Evolutionary conservation across 2,329 filamentous ascomycete genomes (phyloP).

Genomic region (Chaetomiaceae sp.): DNA sequence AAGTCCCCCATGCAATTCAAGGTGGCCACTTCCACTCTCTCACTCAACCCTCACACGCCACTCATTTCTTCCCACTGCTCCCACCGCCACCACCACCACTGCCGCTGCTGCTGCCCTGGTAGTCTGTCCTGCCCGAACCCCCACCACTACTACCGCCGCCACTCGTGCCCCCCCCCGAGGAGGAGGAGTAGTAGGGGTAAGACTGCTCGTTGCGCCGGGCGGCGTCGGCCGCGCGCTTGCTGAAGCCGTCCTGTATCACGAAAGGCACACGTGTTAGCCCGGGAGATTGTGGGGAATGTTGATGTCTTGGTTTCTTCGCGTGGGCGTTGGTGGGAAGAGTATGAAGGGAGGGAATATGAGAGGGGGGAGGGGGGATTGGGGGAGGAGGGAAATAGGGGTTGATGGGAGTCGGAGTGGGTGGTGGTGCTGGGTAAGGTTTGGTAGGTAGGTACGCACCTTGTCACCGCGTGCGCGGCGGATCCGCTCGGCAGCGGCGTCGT

Average conservation of each 20-base stretch:
- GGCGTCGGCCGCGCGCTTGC: conserved; percentile 31
- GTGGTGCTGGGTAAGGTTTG: neutral
- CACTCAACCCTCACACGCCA: neutral
- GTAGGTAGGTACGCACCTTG: conserved; percentile 26
- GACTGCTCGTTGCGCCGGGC: conserved; percentile 27
- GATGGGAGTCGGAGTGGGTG: neutral
- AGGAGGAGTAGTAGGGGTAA: neutral
- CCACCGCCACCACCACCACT: neutral
- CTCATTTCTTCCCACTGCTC: neutral
- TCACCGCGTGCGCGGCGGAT: conserved; percentile 38
- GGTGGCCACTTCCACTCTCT: no score
- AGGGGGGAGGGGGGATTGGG: no score
- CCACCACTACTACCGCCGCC: conserved; percentile 16
- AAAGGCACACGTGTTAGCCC: no score
- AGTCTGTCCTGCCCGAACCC: conserved; percentile 12
- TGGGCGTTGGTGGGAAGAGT: neutral
- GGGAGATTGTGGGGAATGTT: no score
- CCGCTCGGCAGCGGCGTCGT: conserved; percentile 35
- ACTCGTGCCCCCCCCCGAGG: conserved; percentile 15
- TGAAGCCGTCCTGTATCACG: conserved; percentile 34
- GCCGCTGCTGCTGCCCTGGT: neutral
- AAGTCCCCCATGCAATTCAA: no score
- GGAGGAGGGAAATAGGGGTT: neutral
- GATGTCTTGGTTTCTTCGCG: no score
- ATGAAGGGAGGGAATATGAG: neutral